Percentiles rank a stretch among this genome's conserved stretches.
Evolutionary conservation across 2,329 filamentous ascomycete genomes (phyloP).

Genomic region (Pseudogymnoascus sp.): DNA sequence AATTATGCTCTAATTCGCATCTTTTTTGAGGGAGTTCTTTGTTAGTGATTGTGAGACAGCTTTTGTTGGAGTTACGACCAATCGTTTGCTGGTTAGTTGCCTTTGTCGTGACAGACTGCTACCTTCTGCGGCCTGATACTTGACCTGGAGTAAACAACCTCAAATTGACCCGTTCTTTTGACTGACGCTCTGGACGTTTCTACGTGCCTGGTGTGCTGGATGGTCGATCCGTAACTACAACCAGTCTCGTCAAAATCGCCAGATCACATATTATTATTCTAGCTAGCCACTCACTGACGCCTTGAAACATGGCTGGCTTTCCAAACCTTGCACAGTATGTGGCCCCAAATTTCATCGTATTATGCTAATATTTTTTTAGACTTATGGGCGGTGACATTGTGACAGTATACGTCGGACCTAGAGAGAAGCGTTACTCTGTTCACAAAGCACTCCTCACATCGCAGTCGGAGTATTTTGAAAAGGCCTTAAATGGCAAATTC

Average conservation of each 20-base stretch:
- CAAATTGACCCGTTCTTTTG: neutral
- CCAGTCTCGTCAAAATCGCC: neutral
- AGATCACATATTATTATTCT: neutral
- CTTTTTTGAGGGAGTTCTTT: neutral
- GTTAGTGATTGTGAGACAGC: neutral
- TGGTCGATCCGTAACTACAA: neutral
- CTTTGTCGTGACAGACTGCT: neutral
- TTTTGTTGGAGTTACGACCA: neutral
- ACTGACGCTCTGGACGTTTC: neutral
- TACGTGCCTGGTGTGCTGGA: neutral
- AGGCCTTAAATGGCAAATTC: slow-evolving; percentile 18
- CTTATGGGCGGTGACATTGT: slow-evolving; percentile 17
- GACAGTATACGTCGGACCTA: slow-evolving; percentile 17
- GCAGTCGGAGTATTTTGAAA: slow-evolving; percentile 20
- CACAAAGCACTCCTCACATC: slow-evolving; percentile 20
- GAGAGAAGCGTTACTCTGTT: slow-evolving; percentile 16
- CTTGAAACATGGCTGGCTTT: neutral
- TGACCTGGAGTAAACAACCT: neutral
- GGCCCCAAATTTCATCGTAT: neutral
- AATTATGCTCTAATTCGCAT: neutral
- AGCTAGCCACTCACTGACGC: neutral
- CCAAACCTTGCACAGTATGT: neutral
- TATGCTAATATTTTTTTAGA: neutral
- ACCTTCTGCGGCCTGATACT: neutral
- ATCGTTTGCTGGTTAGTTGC: neutral